Percentiles rank a stretch among this genome's conserved stretches.
These are phyloP conservation scores for Colletotrichum sp. DNA, from an alignment of 2,329 filamentous ascomycete genomes.

Conservation along the genomic window DNA sequence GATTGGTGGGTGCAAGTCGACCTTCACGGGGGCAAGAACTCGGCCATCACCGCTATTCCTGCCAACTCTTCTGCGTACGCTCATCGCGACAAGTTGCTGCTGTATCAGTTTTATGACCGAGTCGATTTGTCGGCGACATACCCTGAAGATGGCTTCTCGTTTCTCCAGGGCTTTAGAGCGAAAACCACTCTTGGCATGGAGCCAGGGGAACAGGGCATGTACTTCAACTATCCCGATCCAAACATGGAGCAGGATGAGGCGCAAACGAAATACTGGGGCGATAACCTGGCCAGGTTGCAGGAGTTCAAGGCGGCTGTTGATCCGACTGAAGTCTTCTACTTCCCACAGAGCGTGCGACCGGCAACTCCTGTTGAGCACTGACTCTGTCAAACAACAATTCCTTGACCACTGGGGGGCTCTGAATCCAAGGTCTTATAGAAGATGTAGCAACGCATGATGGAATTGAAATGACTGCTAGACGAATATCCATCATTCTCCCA, in stretches of 20 bases:
- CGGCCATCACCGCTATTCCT: constrained; percentile 33
- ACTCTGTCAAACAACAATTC: background rate
- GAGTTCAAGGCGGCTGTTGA: constrained; percentile 40
- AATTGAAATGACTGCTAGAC: background rate
- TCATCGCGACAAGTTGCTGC: constrained; percentile 50
- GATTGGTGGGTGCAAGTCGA: constrained; percentile 40
- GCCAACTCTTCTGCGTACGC: constrained; percentile 36
- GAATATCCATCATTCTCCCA: background rate
- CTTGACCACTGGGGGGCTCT: background rate
- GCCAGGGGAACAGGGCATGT: constrained; percentile 39
- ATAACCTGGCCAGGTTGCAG: constrained; percentile 35
- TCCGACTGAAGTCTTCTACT: constrained; percentile 42
- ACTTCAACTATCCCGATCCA: constrained; percentile 46
- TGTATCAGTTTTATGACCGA: constrained; percentile 52
- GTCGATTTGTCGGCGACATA: constrained; percentile 31
- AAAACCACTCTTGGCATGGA: constrained; percentile 34
- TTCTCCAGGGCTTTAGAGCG: constrained; percentile 36
- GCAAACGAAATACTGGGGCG: constrained; percentile 39
- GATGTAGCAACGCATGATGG: background rate
- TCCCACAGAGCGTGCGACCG: constrained; percentile 37
- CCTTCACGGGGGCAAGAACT: constrained; percentile 38
- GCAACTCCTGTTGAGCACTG: background rate
- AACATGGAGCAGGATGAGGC: constrained; percentile 35
- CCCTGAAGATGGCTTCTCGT: constrained; percentile 35
- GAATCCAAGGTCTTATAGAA: background rate